A percentile compares a stretch with the other conserved stretches of the same genome.
Evolutionary conservation across 495 filamentous ascomycete genomes (phyloP).

Genomic region (Cercophora samala): DNA sequence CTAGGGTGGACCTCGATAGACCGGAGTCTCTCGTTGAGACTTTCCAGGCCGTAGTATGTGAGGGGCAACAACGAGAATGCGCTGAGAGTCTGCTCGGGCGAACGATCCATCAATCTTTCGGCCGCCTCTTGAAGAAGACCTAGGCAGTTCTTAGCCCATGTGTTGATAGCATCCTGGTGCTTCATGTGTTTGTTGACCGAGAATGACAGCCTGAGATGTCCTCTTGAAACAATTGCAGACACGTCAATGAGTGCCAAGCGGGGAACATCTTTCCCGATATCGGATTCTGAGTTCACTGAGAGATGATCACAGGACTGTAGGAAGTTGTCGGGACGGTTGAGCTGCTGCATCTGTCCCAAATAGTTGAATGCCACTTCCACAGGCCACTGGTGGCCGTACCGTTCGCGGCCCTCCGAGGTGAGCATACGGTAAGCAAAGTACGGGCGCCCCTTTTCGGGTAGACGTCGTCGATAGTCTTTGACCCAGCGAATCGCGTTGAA

Average conservation of each 20-base stretch:
- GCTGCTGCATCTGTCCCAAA: slow-evolving; percentile 42
- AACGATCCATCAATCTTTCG: slow-evolving; percentile 37
- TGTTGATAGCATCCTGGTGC: slow-evolving; percentile 46
- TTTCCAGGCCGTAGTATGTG: slow-evolving; percentile 48
- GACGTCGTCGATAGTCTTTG: slow-evolving; percentile 28
- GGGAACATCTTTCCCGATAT: slow-evolving; percentile 44
- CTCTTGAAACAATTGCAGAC: slow-evolving; percentile 40
- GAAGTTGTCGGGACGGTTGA: slow-evolving; percentile 49
- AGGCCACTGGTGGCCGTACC: slow-evolving; percentile 43
- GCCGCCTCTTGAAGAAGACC: slow-evolving; percentile 42
- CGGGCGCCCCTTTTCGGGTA: slow-evolving; percentile 34
- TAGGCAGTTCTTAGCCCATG: slow-evolving; percentile 50
- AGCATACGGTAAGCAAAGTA: slow-evolving; percentile 40
- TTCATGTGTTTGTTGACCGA: slow-evolving; percentile 56
- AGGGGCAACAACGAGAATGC: slow-evolving; percentile 55
- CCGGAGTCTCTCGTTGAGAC: slow-evolving; percentile 39
- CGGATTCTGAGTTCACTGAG: slow-evolving; percentile 41
- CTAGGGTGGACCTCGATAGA: slow-evolving; percentile 34
- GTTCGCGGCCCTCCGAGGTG: slow-evolving; percentile 35
- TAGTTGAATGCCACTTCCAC: slow-evolving; percentile 64
- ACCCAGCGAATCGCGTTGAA: slow-evolving; percentile 26
- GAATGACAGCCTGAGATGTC: slow-evolving; percentile 52
- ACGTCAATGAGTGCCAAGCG: slow-evolving; percentile 51
- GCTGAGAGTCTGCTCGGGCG: slow-evolving; percentile 47
- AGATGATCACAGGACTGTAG: slow-evolving; percentile 46